Evolutionary conservation across 108 stramenopile genomes (phyloP), one percentile per base, ranked within the genome.

Genomic region (Cyclotella kingstonii): DNA sequence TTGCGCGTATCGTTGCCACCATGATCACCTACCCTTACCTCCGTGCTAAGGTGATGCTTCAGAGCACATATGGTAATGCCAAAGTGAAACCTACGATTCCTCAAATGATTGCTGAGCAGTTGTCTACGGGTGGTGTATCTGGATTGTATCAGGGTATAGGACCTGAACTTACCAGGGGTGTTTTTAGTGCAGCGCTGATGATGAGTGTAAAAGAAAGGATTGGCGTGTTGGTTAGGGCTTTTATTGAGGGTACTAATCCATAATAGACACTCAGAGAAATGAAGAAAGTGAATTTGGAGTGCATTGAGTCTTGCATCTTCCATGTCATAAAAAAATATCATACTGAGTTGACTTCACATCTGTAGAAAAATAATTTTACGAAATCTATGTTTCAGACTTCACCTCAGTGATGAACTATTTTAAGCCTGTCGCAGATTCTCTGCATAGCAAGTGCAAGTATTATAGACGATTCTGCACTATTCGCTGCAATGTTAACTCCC

Each of bases 161-260:
- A 7, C 95, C 95, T 27, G 95, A 95, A 70, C 64, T 95, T 25
- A 89, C 89, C 0, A 62, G 95, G 12, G 95, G 95, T 10, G 89
- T 93, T n/a, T 82, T 95, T 30, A 81, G 79, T 56, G 84, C 91
- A 0, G 95, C 95, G 14, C 74, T 94, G 21, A 94, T 94, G 93
- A 69, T 94, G 47, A 89, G 89, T 87, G 80, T 90, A 21, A 94
- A 94, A 68, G 93, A 94, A 59, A 67, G 84, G 57, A 82, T 91
- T 48, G 78, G 65, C 28, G 74, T 70, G 18, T 53, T 78, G 38
- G 83, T 87, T 19, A 70, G 54, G 55, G 54, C 61, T 14, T 56
- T 71, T 35, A 58, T 71, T 43, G 70, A 71, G 39, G 68, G 68
- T 25, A 36, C n/a, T n/a, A 30, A 40, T 11, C 6, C 8, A 21